phyloP scores from a whole-genome alignment of 23 red algal genomes.

The Gracilariopsis chorda region DNA sequence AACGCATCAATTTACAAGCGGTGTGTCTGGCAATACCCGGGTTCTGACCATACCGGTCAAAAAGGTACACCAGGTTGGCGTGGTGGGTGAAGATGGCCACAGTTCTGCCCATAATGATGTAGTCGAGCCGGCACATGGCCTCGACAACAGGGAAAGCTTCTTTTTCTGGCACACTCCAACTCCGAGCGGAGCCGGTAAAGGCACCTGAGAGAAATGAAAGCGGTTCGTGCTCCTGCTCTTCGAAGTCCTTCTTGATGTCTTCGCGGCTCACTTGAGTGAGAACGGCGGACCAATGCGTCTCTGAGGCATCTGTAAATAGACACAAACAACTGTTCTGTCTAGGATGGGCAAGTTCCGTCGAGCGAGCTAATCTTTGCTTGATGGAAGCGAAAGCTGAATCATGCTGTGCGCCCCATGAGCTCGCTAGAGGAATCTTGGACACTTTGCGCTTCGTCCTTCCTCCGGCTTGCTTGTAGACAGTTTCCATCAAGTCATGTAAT shows the following conservation, averaged over 20 bases:
- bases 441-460: background rate
- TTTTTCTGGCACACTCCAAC: constrained; percentile 6
- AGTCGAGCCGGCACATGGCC: background rate
- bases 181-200: background rate
- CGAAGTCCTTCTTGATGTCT: background rate
- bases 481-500: background rate
- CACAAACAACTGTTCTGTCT: background rate
- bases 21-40: constrained; percentile 3
- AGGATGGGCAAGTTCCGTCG: background rate
- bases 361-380: too few relatives aligned
- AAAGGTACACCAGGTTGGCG: background rate
- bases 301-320: constrained; percentile 1
- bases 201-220: too few relatives aligned
- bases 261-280: background rate
- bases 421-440: too few relatives aligned
- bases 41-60: background rate
- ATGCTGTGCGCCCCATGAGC: background rate
- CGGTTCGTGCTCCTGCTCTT: constrained; percentile 3
- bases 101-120: background rate
- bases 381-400: background rate
- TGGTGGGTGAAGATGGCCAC: background rate
- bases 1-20: background rate
- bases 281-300: background rate
- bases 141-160: constrained; percentile 12
- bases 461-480: background rate